Percentiles rank a stretch among this genome's conserved stretches.
Evolutionary conservation across 352 stramenopile species (phyloP).

Genomic region (Pythium monospermum): DNA sequence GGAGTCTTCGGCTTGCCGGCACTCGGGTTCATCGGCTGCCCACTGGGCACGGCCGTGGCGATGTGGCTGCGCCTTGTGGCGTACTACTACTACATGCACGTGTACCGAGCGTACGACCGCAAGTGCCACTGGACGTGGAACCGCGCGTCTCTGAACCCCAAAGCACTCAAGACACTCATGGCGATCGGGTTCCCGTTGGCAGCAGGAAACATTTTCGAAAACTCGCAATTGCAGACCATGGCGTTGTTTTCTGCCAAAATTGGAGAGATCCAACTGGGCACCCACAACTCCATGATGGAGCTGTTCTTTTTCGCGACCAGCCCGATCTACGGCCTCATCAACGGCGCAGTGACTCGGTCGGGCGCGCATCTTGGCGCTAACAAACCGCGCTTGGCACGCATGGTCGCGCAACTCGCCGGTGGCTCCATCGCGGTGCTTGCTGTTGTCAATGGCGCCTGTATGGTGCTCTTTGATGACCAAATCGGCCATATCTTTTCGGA

Average conservation of each 20-base stretch:
- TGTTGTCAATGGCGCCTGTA: conserved; percentile 31
- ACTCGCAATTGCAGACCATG: conserved; percentile 67
- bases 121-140: conserved; percentile 44
- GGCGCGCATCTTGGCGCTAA: conserved; percentile 55
- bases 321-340: conserved; percentile 62
- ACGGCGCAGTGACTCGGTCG: conserved; percentile 56
- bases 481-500: conserved; percentile 73
- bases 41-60: conserved; percentile 50
- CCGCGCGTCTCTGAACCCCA: conserved; percentile 41
- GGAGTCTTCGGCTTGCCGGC: conserved; percentile 41
- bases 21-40: conserved; percentile 69
- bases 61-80: conserved; percentile 35
- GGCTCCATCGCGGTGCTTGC: conserved; percentile 41
- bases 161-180: conserved; percentile 35
- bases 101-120: conserved; percentile 33
- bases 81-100: conserved; percentile 60
- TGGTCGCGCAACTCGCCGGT: conserved; percentile 51
- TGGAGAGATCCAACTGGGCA: conserved; percentile 56
- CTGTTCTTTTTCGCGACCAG: conserved; percentile 78
- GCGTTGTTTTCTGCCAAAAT: conserved; percentile 55
- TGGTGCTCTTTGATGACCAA: conserved; percentile 38
- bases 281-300: conserved; percentile 78
- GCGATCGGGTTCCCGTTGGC: conserved; percentile 42
- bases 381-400: conserved; percentile 31
- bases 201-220: conserved; percentile 55